phyloP scores from a whole-genome alignment of 2,329 filamentous ascomycete genomes.

The Cordyceps farinosa region DNA sequence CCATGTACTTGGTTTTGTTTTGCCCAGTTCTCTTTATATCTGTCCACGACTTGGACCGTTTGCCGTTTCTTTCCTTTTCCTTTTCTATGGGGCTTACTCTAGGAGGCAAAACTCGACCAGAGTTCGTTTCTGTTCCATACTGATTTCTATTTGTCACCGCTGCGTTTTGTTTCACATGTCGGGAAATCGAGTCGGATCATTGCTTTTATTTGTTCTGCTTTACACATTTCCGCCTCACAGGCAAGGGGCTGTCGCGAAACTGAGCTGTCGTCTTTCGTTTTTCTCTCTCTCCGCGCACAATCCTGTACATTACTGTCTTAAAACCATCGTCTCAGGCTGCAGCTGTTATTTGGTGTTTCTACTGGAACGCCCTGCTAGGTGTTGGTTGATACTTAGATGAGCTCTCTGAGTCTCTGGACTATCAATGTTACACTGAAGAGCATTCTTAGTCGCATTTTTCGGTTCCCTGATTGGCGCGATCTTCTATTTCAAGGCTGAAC shows the following conservation, averaged over 20 bases:
- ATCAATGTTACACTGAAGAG: slow-evolving; percentile 15
- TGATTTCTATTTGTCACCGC: slow-evolving; percentile 5
- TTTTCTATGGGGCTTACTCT: not conserved
- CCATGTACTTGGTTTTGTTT: slow-evolving; percentile 25
- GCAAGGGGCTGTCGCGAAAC: slow-evolving; percentile 13
- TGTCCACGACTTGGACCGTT: not conserved
- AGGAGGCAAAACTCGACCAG: not conserved
- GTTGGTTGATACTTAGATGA: slow-evolving; percentile 14
- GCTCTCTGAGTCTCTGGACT: slow-evolving; percentile 12
- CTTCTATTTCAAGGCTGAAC: not conserved
- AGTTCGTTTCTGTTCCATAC: slow-evolving; percentile 3
- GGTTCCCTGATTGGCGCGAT: not conserved
- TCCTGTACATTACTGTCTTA: slow-evolving; percentile 54
- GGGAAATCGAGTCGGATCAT: slow-evolving; percentile 9
- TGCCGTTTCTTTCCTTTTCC: slow-evolving; percentile 1
- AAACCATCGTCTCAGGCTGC: slow-evolving; percentile 41
- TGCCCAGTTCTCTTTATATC: not conserved
- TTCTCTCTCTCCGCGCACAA: slow-evolving; percentile 27
- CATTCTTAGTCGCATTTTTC: not conserved
- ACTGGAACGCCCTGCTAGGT: slow-evolving; percentile 26
- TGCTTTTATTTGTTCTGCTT: slow-evolving; percentile 3
- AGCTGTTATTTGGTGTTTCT: slow-evolving; percentile 36
- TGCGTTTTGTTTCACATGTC: slow-evolving; percentile 10
- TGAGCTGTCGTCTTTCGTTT: slow-evolving; percentile 6
- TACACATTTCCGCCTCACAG: slow-evolving; percentile 13